These are phyloP conservation scores for Blastosporella zonata DNA, from an alignment of 1,284 basidiomycete genomes.

Conservation along the genomic window DNA sequence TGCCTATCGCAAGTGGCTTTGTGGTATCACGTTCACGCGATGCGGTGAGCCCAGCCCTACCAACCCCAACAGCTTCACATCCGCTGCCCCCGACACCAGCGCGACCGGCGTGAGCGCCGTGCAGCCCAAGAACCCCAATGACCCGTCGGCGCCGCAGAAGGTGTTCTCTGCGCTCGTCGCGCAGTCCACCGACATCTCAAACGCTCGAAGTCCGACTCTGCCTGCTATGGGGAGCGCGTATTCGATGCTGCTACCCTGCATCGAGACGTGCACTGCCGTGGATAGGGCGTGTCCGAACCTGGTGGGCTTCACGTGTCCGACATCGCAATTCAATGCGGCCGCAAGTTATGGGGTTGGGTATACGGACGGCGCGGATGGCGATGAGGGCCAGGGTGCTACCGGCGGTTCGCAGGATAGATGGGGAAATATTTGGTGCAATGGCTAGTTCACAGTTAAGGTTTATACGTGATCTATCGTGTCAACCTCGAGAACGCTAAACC, in stretches of 20 bases:
- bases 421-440: constrained; percentile 83
- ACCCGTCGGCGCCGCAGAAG: constrained; percentile 25
- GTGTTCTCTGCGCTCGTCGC: constrained; percentile 45
- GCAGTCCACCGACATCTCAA: constrained; percentile 34
- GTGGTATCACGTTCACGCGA: constrained; percentile 67
- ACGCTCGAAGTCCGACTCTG: constrained; percentile 44
- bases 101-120: constrained; percentile 27
- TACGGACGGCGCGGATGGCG: constrained; percentile 54
- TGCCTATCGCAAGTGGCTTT: constrained; percentile 80
- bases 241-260: constrained; percentile 68
- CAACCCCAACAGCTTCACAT: constrained; percentile 29
- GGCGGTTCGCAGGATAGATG: constrained; percentile 62
- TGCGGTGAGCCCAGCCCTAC: constrained; percentile 53
- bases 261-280: constrained; percentile 71
- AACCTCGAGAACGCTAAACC: neutral
- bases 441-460: neutral
- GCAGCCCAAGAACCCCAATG: constrained; percentile 20
- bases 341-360: constrained; percentile 76
- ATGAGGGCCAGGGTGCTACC: constrained; percentile 42
- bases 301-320: constrained; percentile 72
- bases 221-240: constrained; percentile 46
- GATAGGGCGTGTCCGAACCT: constrained; percentile 77
- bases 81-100: constrained; percentile 25
- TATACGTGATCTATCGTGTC: too few species aligned
- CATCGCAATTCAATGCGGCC: constrained; percentile 58